Evolutionary conservation across 23 red algal genomes (phyloP).

Genomic region (Chondrus crispus): DNA sequence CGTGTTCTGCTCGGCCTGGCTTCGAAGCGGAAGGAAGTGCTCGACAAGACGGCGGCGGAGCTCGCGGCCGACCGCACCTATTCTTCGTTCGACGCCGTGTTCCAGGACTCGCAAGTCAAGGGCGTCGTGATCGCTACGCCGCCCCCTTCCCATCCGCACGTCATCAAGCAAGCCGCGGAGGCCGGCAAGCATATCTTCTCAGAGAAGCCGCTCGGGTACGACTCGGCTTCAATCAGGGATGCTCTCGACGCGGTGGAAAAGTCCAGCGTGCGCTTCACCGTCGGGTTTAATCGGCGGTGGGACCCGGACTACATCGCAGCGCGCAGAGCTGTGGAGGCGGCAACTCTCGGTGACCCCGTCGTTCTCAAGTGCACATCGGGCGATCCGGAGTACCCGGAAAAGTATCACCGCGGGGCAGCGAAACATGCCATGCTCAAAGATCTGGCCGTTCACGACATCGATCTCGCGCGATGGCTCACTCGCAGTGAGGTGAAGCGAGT

Average conservation of each 20-base stretch:
- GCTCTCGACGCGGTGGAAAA: constrained; percentile 40
- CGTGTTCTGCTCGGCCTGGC: constrained; percentile 73
- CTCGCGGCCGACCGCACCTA: constrained; percentile 52
- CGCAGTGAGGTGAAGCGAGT: constrained; percentile 72
- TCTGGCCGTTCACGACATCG: constrained; percentile 91
- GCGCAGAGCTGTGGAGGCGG: constrained; percentile 19
- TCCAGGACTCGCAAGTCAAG: constrained; percentile 40
- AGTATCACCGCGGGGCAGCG: constrained; percentile 71
- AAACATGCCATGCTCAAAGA: constrained; percentile 74
- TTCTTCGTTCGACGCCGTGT: constrained; percentile 52
- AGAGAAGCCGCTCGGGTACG: constrained; percentile 90
- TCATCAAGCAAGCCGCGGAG: constrained; percentile 58
- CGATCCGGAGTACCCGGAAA: constrained; percentile 91
- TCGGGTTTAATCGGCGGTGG: constrained; percentile 78
- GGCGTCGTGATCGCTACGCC: constrained; percentile 91
- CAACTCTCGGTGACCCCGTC: constrained; percentile 50
- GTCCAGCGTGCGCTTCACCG: constrained; percentile 60
- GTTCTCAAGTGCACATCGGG: constrained; percentile 94
- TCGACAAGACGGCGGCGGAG: constrained; percentile 12
- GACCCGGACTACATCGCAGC: constrained; percentile 61
- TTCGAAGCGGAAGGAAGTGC: constrained; percentile 34
- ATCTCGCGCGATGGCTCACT: constrained; percentile 86
- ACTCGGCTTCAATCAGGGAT: not conserved
- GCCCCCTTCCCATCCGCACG: constrained; percentile 58
- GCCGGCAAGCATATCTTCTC: constrained; percentile 83